Conservation (phyloP, 169 alveolate species). For the Perkinsus olseni region DNA sequence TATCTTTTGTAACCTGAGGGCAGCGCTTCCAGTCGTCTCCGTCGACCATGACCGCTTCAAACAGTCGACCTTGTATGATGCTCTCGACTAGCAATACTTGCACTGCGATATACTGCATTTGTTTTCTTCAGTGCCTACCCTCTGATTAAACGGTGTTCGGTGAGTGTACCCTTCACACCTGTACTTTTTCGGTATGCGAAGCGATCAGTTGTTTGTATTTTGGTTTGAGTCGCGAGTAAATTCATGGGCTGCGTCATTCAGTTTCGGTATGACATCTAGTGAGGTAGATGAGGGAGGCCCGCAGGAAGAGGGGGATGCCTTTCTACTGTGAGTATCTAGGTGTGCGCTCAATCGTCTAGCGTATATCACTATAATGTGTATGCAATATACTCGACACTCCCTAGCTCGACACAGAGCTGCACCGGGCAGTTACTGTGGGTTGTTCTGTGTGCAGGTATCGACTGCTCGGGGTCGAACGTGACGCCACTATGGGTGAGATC, state of each 20-base stretch:
- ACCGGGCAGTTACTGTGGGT: too few species aligned
- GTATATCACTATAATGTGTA: not conserved
- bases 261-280: not conserved
- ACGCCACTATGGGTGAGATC: not conserved
- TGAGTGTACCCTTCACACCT: not conserved
- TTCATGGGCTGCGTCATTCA: not conserved
- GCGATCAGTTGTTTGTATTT: not conserved
- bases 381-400: not conserved
- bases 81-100: too few species aligned
- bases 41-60: too few species aligned
- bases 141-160: not conserved
- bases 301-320: not conserved
- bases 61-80: too few species aligned
- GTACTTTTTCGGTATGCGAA: not conserved
- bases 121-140: not conserved
- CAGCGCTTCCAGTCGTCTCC: too few species aligned
- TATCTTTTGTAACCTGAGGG: not conserved
- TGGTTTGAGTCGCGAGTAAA: not conserved
- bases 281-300: not conserved
- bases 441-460: not conserved
- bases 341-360: not conserved
- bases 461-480: not conserved
- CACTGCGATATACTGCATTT: not conserved
- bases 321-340: not conserved
- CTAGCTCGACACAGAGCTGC: not conserved